Conservation (phyloP, 441 rosid genomes). For the Populus tomentosa region DNA sequence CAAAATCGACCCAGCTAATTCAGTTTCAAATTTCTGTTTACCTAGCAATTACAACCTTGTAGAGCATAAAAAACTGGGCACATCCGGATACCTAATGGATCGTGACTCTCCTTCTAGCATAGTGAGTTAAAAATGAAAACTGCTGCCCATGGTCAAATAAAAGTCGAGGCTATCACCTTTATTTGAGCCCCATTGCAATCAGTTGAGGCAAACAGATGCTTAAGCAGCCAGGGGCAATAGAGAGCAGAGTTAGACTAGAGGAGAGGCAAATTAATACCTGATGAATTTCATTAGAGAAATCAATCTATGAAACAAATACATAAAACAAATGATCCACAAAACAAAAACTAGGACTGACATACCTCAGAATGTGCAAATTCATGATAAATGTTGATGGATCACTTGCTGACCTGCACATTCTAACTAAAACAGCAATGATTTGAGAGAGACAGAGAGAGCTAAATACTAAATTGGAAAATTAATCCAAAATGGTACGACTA, state of each 20-base stretch:
- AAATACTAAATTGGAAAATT: background rate
- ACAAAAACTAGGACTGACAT: background rate
- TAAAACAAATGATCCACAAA: background rate
- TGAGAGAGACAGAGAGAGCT: background rate
- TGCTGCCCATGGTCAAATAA: background rate
- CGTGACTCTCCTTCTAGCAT: background rate
- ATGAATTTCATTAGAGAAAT: background rate
- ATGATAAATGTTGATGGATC: background rate
- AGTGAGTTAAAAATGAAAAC: background rate
- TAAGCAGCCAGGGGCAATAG: background rate
- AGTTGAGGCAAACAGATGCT: background rate
- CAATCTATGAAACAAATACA: background rate
- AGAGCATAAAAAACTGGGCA: background rate
- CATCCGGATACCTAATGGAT: background rate
- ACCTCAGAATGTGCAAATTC: background rate
- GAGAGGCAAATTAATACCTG: background rate
- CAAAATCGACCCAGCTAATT: background rate
- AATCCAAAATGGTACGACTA: constrained; percentile 13
- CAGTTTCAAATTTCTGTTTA: background rate
- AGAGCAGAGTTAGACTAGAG: background rate
- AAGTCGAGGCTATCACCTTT: background rate
- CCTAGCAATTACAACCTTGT: background rate
- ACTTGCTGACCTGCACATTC: background rate
- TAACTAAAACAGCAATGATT: background rate
- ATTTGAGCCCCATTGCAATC: background rate